Evolutionary conservation across 345 rosid species (phyloP), one percentile per base, ranked within the genome.

Genomic region (Adansonia digitata): DNA sequence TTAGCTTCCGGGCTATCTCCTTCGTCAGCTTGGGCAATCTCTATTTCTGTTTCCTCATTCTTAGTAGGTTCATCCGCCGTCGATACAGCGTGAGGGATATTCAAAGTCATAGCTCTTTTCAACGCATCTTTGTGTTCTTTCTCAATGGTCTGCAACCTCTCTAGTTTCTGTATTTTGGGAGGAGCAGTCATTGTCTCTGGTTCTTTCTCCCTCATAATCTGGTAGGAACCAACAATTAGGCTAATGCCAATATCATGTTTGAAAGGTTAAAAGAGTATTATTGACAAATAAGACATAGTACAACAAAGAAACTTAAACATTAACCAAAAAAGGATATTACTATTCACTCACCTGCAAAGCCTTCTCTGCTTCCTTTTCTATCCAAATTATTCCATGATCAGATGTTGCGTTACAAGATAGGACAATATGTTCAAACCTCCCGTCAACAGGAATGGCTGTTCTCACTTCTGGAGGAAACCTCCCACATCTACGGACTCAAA

Each of bases 371-470:
- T 93, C 97, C 79, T 79, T 90, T 81, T 86, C 91, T 65, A 95
- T 93, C 97, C 98, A 95, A 40, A 95, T 48, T 75, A 95, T 89
- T 22, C 74, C 99, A 80, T 95, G 99, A 86, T 93, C 99, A 0
- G 99, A 85, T 12, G 97, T 95, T 45, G 97, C 94, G 61, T 89
- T 90, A 52, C 91, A 91, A 9, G 99, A 91, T 57, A 95, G 82
- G 45, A 95, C 94, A 15, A 95, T 95, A 77, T 91, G 99, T 62
- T 95, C 99, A 72, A 95, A 95, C 76, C 98, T 89, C 46, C 96
- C 99, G 71, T 95, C 98, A 0, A 95, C 99, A 2, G 97, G 99
- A 74, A 95, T 93, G n/a, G 99, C 99, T 4, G 99, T 95, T 82
- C 97, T 91, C 52, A 95, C 98, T 82, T 93, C 92, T 0, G 99